These are phyloP conservation scores for Aspergillus piperis DNA, from an alignment of 2,329 filamentous ascomycete genomes.

Conservation along the genomic window DNA sequence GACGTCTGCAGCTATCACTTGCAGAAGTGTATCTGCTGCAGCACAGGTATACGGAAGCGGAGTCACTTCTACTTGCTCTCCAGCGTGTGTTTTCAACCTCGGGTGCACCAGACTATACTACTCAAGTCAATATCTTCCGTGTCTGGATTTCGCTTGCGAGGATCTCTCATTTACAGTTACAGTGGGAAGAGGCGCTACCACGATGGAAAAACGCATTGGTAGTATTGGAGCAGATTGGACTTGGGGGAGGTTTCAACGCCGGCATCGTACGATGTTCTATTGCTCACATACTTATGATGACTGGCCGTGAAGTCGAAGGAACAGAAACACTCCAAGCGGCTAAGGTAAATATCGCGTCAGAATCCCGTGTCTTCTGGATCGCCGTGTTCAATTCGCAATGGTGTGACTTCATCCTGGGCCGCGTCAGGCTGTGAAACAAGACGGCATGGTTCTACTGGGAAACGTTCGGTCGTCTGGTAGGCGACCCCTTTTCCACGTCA, in stretches of 20 bases:
- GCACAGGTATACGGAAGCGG: conserved; percentile 1
- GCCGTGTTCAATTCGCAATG: background rate
- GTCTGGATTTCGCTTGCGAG: conserved; percentile 7
- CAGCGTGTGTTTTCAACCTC: background rate
- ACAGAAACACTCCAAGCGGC: conserved; percentile 2
- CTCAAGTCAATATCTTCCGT: background rate
- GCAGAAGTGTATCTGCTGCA: conserved; percentile 1
- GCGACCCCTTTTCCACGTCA: conserved; percentile 27
- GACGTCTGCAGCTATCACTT: conserved; percentile 1
- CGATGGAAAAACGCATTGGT: conserved; percentile 4
- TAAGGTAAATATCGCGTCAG: background rate
- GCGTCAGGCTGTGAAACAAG: background rate
- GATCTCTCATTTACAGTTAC: conserved; percentile 1
- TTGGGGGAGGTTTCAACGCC: conserved; percentile 9
- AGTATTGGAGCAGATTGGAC: background rate
- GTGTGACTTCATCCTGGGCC: background rate
- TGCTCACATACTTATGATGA: conserved; percentile 12
- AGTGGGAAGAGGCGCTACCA: background rate
- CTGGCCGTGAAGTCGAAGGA: background rate
- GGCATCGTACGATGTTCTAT: conserved; percentile 17
- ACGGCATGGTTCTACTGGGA: background rate
- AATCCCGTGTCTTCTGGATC: background rate
- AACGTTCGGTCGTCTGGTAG: conserved; percentile 16
- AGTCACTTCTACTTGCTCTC: background rate
- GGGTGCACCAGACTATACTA: conserved; percentile 1